Percentiles rank a stretch among this genome's conserved stretches.
Conservation (phyloP, 2,329 filamentous ascomycete species). For the Aspergillus ochraceus region DNA sequence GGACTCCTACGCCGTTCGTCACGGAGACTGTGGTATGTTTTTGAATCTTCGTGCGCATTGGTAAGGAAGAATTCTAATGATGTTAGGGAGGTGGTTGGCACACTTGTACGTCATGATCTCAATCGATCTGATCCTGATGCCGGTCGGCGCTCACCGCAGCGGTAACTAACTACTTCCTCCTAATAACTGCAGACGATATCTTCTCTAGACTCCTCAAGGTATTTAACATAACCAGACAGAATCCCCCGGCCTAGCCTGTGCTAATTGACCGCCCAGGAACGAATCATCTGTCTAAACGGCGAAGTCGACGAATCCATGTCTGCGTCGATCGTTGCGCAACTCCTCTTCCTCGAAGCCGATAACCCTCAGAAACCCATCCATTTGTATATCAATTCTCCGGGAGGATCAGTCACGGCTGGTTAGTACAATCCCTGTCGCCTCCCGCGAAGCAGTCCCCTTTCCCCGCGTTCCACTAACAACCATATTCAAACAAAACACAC, state of each 20-base stretch:
- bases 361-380: slow-evolving; percentile 92
- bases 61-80: slow-evolving; percentile 15
- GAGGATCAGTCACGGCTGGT: slow-evolving; percentile 85
- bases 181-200: slow-evolving; percentile 64
- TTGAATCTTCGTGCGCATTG: background rate
- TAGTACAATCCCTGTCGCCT: slow-evolving; percentile 13
- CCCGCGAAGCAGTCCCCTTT: background rate
- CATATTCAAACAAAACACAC: background rate
- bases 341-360: slow-evolving; percentile 97
- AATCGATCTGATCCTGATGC: background rate
- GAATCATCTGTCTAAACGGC: slow-evolving; percentile 91
- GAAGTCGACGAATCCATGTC: slow-evolving; percentile 86
- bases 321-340: slow-evolving; percentile 91
- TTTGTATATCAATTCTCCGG: slow-evolving; percentile 96
- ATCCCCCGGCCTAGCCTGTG: background rate
- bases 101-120: slow-evolving; percentile 61
- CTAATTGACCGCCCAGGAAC: slow-evolving; percentile 60
- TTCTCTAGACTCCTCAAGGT: slow-evolving; percentile 79
- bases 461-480: background rate
- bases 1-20: slow-evolving; percentile 55
- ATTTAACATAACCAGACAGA: slow-evolving; percentile 18
- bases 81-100: slow-evolving; percentile 71
- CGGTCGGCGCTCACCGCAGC: background rate
- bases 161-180: slow-evolving; percentile 15
- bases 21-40: slow-evolving; percentile 56